Base-by-base conservation (phyloP, 2,329 filamentous ascomycete genomes). In the Juglanconis oblonga region DNA sequence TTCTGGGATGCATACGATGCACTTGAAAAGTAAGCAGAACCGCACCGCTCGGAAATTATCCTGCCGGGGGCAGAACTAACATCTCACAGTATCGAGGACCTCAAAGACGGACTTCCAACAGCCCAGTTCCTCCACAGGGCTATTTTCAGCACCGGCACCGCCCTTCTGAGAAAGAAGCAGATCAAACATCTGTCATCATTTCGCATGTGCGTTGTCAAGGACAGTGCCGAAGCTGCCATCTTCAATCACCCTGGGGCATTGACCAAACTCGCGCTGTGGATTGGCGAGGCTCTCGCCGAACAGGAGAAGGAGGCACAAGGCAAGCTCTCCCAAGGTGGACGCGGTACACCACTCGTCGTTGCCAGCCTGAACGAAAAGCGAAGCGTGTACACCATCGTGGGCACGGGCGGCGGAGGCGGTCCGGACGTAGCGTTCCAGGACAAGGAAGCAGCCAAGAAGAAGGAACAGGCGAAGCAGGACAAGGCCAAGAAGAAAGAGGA, bases 181-280 rank as follows among this genome's bases (percentile, higher is more conserved):
- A 96, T 99, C 71, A 90, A 92, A 42, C 92, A 97, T 72, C 80
- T 99, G 14, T 87, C 92, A 52, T 90, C 94, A 0, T 99, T 98
- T 73, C 90, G 95, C 53, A 92, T 99, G 82, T 96, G 91, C 38
- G 90, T 98, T 4, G 92, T 99, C 67, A 97, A 96, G 71, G 95
- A 98, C 69, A 92, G 94, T 0, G 92, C 93, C 0, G 95, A 98
- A 67, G 89, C 96, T 0, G 77, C 84, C n/a, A 82, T 98, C 10
- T 99, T 99, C 75, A 92, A 89, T 1, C 94, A 98, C 69, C 93
- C 95, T 0, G 91, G 93, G 5, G 95, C 95, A 1, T 78, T 99
- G 31, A 96, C 93, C 2, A 97, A 98, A 73, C 83, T 99, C 13
- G 93, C 94, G 0, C 81, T 97, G 3, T 99, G 95, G 95, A 85